These are phyloP conservation scores for Lanmaoa rubissima DNA, from an alignment of 768 basidiomycete genomes.

Conservation along the genomic window DNA sequence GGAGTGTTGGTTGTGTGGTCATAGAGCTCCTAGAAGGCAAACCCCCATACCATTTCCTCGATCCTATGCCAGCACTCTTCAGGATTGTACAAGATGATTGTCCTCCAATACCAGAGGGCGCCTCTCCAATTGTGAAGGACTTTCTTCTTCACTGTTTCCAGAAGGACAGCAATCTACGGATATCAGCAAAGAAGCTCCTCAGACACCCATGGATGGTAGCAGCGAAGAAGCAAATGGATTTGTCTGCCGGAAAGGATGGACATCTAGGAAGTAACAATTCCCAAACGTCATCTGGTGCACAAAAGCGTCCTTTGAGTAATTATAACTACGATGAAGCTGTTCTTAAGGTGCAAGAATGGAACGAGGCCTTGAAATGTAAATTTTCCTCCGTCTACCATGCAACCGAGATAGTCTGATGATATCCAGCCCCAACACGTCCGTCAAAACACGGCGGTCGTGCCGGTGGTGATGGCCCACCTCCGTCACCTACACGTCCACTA, in stretches of 20 bases:
- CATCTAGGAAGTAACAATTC: constrained; percentile 32
- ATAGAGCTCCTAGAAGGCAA: constrained; percentile 89
- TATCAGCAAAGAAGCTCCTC: constrained; percentile 90
- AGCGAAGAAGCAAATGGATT: constrained; percentile 69
- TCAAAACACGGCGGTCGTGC: constrained; percentile 60
- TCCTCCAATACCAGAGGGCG: constrained; percentile 94
- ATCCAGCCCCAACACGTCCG: constrained; percentile 66
- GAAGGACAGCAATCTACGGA: constrained; percentile 93
- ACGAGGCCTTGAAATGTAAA: constrained; percentile 90
- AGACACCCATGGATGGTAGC: constrained; percentile 96
- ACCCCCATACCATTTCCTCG: constrained; percentile 93
- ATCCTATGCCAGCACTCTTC: constrained; percentile 98
- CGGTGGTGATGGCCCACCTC: constrained; percentile 39
- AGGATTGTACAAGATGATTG: constrained; percentile 98
- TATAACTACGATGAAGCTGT: constrained; percentile 95
- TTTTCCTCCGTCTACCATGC: constrained; percentile 14
- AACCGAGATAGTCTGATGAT: constrained; percentile 2
- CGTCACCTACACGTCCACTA: constrained; percentile 40
- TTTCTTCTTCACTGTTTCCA: constrained; percentile 98
- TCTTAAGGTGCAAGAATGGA: constrained; percentile 96
- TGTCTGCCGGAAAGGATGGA: constrained; percentile 30
- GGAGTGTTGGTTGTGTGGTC: constrained; percentile 95
- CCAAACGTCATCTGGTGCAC: constrained; percentile 35
- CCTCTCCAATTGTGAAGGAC: constrained; percentile 92
- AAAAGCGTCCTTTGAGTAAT: constrained; percentile 60